A percentile compares a stretch with the other conserved stretches of the same genome.
These are phyloP conservation scores for Exidia glandulosa DNA, from an alignment of 768 basidiomycete genomes.

Conservation along the genomic window DNA sequence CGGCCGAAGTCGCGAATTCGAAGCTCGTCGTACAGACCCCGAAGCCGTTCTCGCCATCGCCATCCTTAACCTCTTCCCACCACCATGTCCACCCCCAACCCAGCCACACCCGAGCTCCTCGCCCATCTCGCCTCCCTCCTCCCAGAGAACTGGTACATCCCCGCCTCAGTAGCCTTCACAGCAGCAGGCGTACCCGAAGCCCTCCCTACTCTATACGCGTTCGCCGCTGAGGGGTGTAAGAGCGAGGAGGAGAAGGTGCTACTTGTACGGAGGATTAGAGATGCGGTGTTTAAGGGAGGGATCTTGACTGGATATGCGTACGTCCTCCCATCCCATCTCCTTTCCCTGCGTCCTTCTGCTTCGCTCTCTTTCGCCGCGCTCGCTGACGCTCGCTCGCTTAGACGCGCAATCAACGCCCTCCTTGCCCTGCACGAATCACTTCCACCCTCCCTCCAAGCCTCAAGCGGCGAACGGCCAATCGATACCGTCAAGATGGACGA, in stretches of 20 bases:
- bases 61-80: too few relatives aligned
- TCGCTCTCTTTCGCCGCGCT: too few relatives aligned
- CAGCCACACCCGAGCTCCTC: background rate
- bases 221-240: background rate
- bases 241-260: background rate
- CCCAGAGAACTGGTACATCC: conserved; percentile 16
- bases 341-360: too few relatives aligned
- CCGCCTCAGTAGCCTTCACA: conserved; percentile 44
- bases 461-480: conserved; percentile 24
- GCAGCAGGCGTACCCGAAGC: conserved; percentile 48
- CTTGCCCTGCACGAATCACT: conserved; percentile 37
- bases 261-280: conserved; percentile 11
- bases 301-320: conserved; percentile 48
- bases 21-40: too few relatives aligned
- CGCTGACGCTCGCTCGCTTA: background rate
- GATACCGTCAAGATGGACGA: conserved; percentile 32
- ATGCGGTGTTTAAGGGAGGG: conserved; percentile 53
- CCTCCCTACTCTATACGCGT: background rate
- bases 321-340: conserved; percentile 5
- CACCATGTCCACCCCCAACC: too few relatives aligned
- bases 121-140: background rate
- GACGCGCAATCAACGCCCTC: conserved; percentile 48
- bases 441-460: conserved; percentile 39
- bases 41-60: too few relatives aligned
- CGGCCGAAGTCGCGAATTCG: too few relatives aligned